These are phyloP conservation scores for Sclerotinia minor DNA, from an alignment of 2,329 filamentous ascomycete species.

Conservation along the genomic window DNA sequence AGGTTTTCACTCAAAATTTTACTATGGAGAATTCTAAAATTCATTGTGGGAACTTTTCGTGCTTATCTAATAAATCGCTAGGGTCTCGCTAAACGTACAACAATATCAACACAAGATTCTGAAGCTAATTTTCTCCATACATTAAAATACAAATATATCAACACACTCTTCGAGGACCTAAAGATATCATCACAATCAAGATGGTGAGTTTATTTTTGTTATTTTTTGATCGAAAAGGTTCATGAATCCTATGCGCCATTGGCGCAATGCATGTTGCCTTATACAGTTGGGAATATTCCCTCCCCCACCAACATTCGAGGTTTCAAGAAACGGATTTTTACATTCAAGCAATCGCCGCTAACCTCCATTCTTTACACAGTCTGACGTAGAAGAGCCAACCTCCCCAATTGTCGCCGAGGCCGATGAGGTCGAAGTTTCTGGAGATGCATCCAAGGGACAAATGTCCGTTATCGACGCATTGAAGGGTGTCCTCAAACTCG, in stretches of 20 bases:
- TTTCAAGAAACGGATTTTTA: conserved; percentile 20
- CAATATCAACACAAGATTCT: conserved; percentile 25
- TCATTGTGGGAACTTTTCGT: conserved; percentile 24
- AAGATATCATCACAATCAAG: conserved; percentile 35
- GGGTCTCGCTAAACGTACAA: conserved; percentile 22
- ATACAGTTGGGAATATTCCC: neutral
- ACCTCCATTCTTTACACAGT: conserved; percentile 54
- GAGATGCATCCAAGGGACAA: conserved; percentile 85
- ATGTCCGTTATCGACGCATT: conserved; percentile 98
- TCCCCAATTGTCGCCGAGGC: conserved; percentile 79
- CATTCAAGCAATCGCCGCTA: conserved; percentile 1
- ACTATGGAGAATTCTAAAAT: conserved; percentile 18
- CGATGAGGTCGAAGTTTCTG: conserved; percentile 93
- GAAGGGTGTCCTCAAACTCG: conserved; percentile 98
- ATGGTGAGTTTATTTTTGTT: conserved; percentile 26
- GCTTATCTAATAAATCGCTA: conserved; percentile 22
- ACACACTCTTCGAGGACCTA: conserved; percentile 40
- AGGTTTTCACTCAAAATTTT: conserved; percentile 1
- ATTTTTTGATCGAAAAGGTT: neutral
- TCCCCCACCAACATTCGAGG: neutral
- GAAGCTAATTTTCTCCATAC: conserved; percentile 24
- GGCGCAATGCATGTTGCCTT: conserved; percentile 4
- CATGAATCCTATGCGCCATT: conserved; percentile 11
- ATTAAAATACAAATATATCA: conserved; percentile 28
- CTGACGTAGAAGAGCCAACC: conserved; percentile 99